Conservation (phyloP, 164 flowering plant genomes). For the Berberis vulgaris region DNA sequence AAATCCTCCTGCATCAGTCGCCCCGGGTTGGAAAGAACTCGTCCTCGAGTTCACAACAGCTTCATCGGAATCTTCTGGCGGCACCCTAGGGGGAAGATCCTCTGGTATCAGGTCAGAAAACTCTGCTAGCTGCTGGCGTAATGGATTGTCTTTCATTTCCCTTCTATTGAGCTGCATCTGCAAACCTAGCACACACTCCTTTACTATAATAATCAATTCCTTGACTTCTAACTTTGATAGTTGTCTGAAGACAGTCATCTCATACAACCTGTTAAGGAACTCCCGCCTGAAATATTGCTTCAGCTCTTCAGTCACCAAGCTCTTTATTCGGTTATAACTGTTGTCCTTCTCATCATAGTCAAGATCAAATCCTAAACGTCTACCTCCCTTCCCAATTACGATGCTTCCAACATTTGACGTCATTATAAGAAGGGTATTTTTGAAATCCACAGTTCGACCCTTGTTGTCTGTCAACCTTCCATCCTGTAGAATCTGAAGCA, state of each 20-base stretch:
- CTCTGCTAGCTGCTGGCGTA: too few relatives aligned
- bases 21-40: too few relatives aligned
- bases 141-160: too few relatives aligned
- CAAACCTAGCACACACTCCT: too few relatives aligned
- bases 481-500: conserved; percentile 25
- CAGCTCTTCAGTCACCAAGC: conserved; percentile 12
- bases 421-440: conserved; percentile 19
- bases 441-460: conserved; percentile 21
- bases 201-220: too few relatives aligned
- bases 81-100: too few relatives aligned
- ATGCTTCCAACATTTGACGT: conserved; percentile 19
- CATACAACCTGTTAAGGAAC: too few relatives aligned
- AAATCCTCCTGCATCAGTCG: too few relatives aligned
- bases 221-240: conserved; percentile 11
- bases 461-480: conserved; percentile 20
- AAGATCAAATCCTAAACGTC: conserved; percentile 7
- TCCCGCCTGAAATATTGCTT: conserved; percentile 18
- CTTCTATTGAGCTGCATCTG: too few relatives aligned
- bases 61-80: too few relatives aligned
- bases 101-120: too few relatives aligned
- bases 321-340: conserved; percentile 8
- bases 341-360: conserved; percentile 3
- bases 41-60: too few relatives aligned
- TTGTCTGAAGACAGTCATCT: conserved; percentile 15
- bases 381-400: conserved; percentile 1